These are phyloP conservation scores for Chrysosphaeria jannelii DNA, from an alignment of 2,329 filamentous ascomycete species.

Conservation along the genomic window DNA sequence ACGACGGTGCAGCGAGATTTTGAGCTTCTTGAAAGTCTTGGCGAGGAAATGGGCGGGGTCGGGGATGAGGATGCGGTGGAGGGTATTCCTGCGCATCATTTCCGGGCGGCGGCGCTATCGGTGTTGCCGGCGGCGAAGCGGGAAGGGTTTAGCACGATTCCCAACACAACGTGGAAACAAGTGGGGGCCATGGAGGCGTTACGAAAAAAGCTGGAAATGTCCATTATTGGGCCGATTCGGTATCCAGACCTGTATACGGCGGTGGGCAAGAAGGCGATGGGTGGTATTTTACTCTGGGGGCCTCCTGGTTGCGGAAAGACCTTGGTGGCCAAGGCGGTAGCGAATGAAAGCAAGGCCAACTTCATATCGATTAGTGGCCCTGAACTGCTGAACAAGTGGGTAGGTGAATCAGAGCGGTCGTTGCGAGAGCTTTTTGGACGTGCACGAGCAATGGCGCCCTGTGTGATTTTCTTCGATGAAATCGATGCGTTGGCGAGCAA, in stretches of 20 bases:
- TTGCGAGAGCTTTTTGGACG: constrained; percentile 77
- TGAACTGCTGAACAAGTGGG: constrained; percentile 89
- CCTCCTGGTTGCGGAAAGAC: constrained; percentile 95
- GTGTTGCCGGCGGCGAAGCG: constrained; percentile 60
- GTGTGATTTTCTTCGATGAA: constrained; percentile 95
- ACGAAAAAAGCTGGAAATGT: constrained; percentile 51
- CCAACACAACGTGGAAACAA: constrained; percentile 74
- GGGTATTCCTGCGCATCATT: constrained; percentile 24
- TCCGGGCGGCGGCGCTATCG: constrained; percentile 41
- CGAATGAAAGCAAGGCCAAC: constrained; percentile 83
- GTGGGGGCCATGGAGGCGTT: constrained; percentile 63
- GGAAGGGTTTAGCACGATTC: constrained; percentile 85
- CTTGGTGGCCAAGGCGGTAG: constrained; percentile 79
- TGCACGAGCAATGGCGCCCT: constrained; percentile 61
- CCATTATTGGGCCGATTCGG: constrained; percentile 73
- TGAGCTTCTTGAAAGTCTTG: constrained; percentile 1
- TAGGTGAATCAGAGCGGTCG: constrained; percentile 82
- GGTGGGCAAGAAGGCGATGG: constrained; percentile 52
- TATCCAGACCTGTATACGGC: constrained; percentile 45
- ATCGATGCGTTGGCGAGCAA: constrained; percentile 64
- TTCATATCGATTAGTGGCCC: constrained; percentile 97
- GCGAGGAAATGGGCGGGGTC: not conserved
- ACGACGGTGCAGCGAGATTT: constrained; percentile 1
- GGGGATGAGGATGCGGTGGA: constrained; percentile 1
- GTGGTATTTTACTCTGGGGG: constrained; percentile 82